phyloP scores from a whole-genome alignment of 306 rosid species.

The Glycine soja region DNA sequence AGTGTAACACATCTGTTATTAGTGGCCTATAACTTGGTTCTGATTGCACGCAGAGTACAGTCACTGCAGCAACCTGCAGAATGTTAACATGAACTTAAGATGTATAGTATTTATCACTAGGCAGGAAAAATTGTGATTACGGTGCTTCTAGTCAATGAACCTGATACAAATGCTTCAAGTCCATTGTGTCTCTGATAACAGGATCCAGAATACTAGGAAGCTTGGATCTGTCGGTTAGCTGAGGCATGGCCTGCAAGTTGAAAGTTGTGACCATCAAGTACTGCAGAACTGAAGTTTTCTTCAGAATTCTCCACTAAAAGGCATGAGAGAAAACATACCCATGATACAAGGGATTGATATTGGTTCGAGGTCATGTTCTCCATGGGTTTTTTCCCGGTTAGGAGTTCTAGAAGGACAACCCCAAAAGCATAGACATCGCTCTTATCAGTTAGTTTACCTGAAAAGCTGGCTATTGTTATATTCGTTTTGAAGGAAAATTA shows the following conservation, averaged over 20 bases:
- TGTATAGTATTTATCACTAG: background rate
- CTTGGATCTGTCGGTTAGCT: slow-evolving; percentile 83
- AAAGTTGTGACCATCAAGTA: slow-evolving; percentile 40
- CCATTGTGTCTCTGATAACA: slow-evolving; percentile 82
- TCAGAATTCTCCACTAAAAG: background rate
- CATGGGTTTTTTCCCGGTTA: slow-evolving; percentile 79
- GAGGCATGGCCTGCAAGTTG: slow-evolving; percentile 89
- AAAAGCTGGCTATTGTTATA: slow-evolving; percentile 29
- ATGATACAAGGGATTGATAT: slow-evolving; percentile 76
- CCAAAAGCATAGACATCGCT: slow-evolving; percentile 95
- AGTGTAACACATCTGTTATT: slow-evolving; percentile 88
- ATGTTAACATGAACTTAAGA: slow-evolving; percentile 17
- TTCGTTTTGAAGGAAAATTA: slow-evolving; percentile 19
- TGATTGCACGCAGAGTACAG: slow-evolving; percentile 88
- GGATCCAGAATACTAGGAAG: slow-evolving; percentile 85
- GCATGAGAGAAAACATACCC: slow-evolving; percentile 62
- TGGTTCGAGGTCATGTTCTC: slow-evolving; percentile 62
- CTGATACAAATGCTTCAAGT: slow-evolving; percentile 94
- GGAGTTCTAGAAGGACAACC: slow-evolving; percentile 83
- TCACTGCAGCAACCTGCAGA: slow-evolving; percentile 94
- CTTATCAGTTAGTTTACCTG: slow-evolving; percentile 93
- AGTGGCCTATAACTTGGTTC: slow-evolving; percentile 94
- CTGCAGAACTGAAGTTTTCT: slow-evolving; percentile 28
- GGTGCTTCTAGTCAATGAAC: slow-evolving; percentile 48
- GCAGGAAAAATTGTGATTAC: slow-evolving; percentile 24